Conservation (phyloP, 2,329 filamentous ascomycete species). For the Ophiostoma sp. region DNA sequence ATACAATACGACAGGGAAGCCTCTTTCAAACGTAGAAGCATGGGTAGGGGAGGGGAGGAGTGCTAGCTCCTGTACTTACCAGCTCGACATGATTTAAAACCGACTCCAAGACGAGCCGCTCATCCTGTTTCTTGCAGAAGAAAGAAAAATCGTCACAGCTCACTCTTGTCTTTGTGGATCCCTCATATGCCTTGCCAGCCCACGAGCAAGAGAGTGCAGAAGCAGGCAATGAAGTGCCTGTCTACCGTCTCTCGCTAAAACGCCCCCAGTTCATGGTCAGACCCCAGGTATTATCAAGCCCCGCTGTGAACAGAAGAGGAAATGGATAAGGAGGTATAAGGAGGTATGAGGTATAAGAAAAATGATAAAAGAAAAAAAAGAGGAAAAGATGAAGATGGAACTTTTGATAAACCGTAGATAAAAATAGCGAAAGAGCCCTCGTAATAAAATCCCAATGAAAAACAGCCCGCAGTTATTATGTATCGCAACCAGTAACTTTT, state of each 20-base stretch:
- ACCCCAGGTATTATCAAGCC: constrained; percentile 14
- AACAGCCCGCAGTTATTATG: constrained; percentile 12
- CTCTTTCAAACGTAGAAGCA: background rate
- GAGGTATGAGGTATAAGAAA: background rate
- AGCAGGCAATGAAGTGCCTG: background rate
- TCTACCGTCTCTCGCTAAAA: background rate
- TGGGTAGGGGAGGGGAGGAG: background rate
- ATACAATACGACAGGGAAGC: background rate
- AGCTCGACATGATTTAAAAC: constrained; percentile 18
- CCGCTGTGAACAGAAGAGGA: constrained; percentile 1
- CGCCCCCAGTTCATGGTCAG: background rate
- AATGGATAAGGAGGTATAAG: background rate
- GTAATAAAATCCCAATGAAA: constrained; percentile 7
- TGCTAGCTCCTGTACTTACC: constrained; percentile 20
- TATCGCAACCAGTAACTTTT: constrained; percentile 12
- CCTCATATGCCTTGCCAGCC: constrained; percentile 22
- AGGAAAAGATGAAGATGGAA: constrained; percentile 8
- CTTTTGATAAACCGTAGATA: constrained; percentile 6
- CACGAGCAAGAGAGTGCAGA: constrained; percentile 13
- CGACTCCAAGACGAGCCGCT: background rate
- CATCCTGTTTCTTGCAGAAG: background rate
- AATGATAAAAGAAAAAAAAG: background rate
- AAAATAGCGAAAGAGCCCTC: constrained; percentile 11
- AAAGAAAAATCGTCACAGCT: background rate
- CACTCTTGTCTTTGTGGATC: constrained; percentile 17